These are phyloP conservation scores for Fusarium continuum DNA, from an alignment of 2,329 filamentous ascomycete genomes.

Conservation along the genomic window DNA sequence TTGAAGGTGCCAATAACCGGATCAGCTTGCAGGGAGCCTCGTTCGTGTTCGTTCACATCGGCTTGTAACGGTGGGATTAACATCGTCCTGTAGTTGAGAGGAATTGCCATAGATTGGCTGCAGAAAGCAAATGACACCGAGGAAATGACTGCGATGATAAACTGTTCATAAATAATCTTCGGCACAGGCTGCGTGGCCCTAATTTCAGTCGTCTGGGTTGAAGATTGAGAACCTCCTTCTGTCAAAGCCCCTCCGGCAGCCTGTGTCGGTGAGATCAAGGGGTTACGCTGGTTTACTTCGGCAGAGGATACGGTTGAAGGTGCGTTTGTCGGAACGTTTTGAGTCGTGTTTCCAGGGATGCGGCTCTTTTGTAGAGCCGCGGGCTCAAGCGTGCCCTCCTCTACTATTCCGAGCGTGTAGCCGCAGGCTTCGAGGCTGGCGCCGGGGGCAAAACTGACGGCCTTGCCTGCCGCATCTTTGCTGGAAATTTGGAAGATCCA, in stretches of 20 bases:
- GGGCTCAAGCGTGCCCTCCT: slow-evolving; percentile 63
- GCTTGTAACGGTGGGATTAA: slow-evolving; percentile 51
- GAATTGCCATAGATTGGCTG: slow-evolving; percentile 57
- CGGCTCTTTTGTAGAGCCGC: slow-evolving; percentile 58
- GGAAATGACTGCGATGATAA: slow-evolving; percentile 62
- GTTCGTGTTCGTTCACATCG: slow-evolving; percentile 27
- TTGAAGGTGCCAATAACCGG: slow-evolving; percentile 60
- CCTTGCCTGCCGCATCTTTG: slow-evolving; percentile 51
- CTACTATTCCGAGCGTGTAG: slow-evolving; percentile 55
- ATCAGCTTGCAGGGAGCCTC: slow-evolving; percentile 24
- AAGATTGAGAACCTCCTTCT: slow-evolving; percentile 43
- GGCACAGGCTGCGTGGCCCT: slow-evolving; percentile 41
- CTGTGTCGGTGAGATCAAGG: slow-evolving; percentile 34
- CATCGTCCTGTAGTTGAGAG: slow-evolving; percentile 63
- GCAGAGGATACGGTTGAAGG: slow-evolving; percentile 53
- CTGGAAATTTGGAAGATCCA: slow-evolving; percentile 64
- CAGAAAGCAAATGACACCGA: slow-evolving; percentile 63
- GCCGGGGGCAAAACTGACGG: slow-evolving; percentile 46
- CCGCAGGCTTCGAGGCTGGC: slow-evolving; percentile 55
- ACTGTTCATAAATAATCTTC: slow-evolving; percentile 62
- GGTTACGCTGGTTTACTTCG: slow-evolving; percentile 49
- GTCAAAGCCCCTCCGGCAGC: slow-evolving; percentile 14
- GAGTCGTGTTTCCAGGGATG: slow-evolving; percentile 49
- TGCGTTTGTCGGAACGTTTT: slow-evolving; percentile 58
- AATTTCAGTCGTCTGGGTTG: slow-evolving; percentile 44